Percentiles rank a stretch among this genome's conserved stretches.
Conservation (phyloP, 1,284 basidiomycete genomes). For the Macrocystidia cucumis region DNA sequence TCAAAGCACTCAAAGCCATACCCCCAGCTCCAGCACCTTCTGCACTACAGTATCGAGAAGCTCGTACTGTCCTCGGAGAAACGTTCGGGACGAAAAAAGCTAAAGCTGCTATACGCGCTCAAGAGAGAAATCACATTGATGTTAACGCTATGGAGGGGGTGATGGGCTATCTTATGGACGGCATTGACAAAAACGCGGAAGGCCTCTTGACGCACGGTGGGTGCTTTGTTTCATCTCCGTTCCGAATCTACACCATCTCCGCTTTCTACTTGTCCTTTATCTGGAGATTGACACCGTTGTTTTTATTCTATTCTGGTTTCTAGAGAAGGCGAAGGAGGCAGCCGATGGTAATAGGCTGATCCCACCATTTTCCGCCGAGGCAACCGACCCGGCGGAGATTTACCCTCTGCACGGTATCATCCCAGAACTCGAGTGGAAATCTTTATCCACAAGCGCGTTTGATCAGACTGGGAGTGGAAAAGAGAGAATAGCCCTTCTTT, state of each 20-base stretch:
- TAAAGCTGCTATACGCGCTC: constrained; percentile 74
- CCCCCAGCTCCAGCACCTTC: constrained; percentile 41
- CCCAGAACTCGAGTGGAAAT: constrained; percentile 69
- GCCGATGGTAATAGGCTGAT: constrained; percentile 65
- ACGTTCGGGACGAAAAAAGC: constrained; percentile 93
- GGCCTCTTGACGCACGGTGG: constrained; percentile 61
- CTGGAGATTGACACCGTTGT: constrained; percentile 6
- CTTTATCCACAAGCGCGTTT: constrained; percentile 46
- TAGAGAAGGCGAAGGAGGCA: constrained; percentile 58
- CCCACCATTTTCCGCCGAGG: constrained; percentile 62
- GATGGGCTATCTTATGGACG: constrained; percentile 69
- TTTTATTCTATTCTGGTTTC: background rate
- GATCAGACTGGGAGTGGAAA: constrained; percentile 39
- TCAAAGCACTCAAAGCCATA: constrained; percentile 77
- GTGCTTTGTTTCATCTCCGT: no score
- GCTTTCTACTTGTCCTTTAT: constrained; percentile 1
- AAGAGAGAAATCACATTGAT: constrained; percentile 85
- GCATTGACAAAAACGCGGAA: constrained; percentile 67
- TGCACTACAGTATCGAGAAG: constrained; percentile 48
- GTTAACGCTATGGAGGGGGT: constrained; percentile 79
- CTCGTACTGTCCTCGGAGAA: constrained; percentile 77
- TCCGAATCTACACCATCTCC: constrained; percentile 2
- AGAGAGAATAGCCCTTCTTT: constrained; percentile 50
- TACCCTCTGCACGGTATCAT: constrained; percentile 76
- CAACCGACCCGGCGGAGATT: constrained; percentile 60